These are phyloP conservation scores for Sistotremastrum niveocremeum DNA, from an alignment of 768 basidiomycete species.

Conservation along the genomic window DNA sequence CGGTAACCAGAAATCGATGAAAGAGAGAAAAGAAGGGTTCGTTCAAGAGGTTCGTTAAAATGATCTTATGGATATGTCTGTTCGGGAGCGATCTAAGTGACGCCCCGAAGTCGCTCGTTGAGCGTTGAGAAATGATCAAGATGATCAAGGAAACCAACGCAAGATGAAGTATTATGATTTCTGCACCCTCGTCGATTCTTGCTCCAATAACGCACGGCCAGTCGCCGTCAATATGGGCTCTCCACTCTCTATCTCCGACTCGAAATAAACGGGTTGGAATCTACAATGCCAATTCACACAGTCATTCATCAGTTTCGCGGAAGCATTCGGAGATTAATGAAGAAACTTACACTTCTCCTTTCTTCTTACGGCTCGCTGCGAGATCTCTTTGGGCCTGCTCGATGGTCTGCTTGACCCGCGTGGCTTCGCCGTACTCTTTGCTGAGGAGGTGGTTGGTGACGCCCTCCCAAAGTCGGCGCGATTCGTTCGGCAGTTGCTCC, in stretches of 20 bases:
- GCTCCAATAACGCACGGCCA: constrained; percentile 60
- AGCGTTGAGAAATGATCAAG: too few relatives aligned
- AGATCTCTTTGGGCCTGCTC: constrained; percentile 90
- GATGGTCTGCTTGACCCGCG: constrained; percentile 78
- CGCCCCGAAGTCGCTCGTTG: too few relatives aligned
- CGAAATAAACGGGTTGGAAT: constrained; percentile 68
- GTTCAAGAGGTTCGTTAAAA: too few relatives aligned
- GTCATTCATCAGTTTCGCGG: neutral
- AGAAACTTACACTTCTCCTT: constrained; percentile 56
- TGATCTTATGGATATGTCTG: too few relatives aligned
- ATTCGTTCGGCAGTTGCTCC: constrained; percentile 69
- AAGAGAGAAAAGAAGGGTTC: too few relatives aligned
- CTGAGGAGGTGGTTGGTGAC: constrained; percentile 61
- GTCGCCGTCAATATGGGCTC: constrained; percentile 52
- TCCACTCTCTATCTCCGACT: constrained; percentile 51
- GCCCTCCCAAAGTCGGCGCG: constrained; percentile 74
- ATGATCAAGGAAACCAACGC: too few relatives aligned
- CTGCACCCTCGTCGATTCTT: constrained; percentile 29
- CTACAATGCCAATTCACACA: constrained; percentile 21
- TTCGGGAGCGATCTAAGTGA: too few relatives aligned
- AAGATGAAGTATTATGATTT: too few relatives aligned
- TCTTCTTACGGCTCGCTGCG: constrained; percentile 75
- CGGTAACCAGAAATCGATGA: too few relatives aligned
- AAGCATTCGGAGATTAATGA: neutral
- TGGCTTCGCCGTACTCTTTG: constrained; percentile 88